Conservation (phyloP, 306 rosid genomes). For the Casuarina glauca region DNA sequence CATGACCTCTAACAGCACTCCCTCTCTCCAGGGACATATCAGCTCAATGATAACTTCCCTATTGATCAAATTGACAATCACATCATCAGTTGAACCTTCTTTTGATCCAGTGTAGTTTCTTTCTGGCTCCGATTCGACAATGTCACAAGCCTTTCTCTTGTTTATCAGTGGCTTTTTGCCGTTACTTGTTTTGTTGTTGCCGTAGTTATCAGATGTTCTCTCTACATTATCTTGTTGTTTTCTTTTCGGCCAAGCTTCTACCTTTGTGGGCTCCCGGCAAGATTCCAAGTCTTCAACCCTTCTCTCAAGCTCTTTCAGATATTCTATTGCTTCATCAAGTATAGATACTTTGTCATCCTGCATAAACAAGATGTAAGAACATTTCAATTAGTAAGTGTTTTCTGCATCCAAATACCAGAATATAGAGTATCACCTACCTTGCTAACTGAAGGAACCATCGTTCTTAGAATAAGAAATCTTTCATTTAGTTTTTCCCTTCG, state of each 20-base stretch:
- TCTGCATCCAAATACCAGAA: slow-evolving; percentile 1
- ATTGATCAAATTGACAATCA: slow-evolving; percentile 42
- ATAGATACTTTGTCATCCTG: slow-evolving; percentile 88
- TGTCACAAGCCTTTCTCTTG: slow-evolving; percentile 71
- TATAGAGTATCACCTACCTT: slow-evolving; percentile 51
- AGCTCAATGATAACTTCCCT: slow-evolving; percentile 56
- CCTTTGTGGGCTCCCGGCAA: slow-evolving; percentile 33
- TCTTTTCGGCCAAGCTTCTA: slow-evolving; percentile 45
- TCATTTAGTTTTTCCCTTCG: slow-evolving; percentile 74
- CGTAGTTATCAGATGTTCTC: slow-evolving; percentile 64
- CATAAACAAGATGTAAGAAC: slow-evolving; percentile 18
- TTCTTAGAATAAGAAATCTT: slow-evolving; percentile 63
- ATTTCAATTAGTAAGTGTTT: neutral
- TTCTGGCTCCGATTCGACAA: slow-evolving; percentile 45
- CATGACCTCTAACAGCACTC: slow-evolving; percentile 64
- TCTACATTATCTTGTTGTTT: slow-evolving; percentile 54
- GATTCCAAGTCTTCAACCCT: slow-evolving; percentile 68
- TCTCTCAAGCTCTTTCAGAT: slow-evolving; percentile 69
- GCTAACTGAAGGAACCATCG: slow-evolving; percentile 69
- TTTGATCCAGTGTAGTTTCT: slow-evolving; percentile 28
- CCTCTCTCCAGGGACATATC: slow-evolving; percentile 54
- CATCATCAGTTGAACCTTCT: slow-evolving; percentile 33
- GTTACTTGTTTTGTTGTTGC: slow-evolving; percentile 43
- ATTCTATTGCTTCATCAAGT: slow-evolving; percentile 73
- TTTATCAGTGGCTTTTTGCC: slow-evolving; percentile 46